Evolutionary conservation across 306 rosid species (phyloP), one percentile per base, ranked within the genome.

Genomic region (Casuarina glauca): DNA sequence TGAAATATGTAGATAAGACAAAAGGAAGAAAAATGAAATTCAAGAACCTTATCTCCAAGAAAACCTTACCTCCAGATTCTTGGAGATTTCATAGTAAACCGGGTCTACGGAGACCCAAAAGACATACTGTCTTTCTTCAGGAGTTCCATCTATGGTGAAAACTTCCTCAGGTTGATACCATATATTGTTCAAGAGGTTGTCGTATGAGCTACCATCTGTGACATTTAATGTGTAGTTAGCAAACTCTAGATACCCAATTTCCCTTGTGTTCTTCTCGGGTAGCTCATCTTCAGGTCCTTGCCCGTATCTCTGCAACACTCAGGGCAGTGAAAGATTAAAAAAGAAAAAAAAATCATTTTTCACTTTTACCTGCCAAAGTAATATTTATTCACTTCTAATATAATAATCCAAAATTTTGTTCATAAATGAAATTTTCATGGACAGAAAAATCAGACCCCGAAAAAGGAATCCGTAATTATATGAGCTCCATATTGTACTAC

Each of bases 81-180:
- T 5, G 55, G 93, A 81, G 46, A 89, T 55, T 2, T 20, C 0
- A 67, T 62, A 84, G 75, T 85, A 87, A 0, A 3, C 9, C 41
- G 88, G 62, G 75, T 87, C 80, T 63, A 91, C 96, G 1, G 79
- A 70, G 61, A 84, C 80, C 93, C 93, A 91, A 61, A 91, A 77
- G 69, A 78, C 84, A 41, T 85, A 90, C 12, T 88, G 81, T 12
- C 91, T 84, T 44, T 80, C n/a, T 43, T 91, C 90, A 0, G 91
- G 93, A 82, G 57, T 75, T 7, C 88, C 93, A 66, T 89, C 88
- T n/a, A 84, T 4, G 0, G 96, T 87, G 15, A 89, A 91, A 39
- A 91, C 26, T 58, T 91, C 91, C 78, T 91, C 91, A 2, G 83
- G 87, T 69, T 86, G 93, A 80, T 81, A 84, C 93, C 96, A 91